Conservation (phyloP, 441 rosid species). For the Bocquillonia castaneifolia region DNA sequence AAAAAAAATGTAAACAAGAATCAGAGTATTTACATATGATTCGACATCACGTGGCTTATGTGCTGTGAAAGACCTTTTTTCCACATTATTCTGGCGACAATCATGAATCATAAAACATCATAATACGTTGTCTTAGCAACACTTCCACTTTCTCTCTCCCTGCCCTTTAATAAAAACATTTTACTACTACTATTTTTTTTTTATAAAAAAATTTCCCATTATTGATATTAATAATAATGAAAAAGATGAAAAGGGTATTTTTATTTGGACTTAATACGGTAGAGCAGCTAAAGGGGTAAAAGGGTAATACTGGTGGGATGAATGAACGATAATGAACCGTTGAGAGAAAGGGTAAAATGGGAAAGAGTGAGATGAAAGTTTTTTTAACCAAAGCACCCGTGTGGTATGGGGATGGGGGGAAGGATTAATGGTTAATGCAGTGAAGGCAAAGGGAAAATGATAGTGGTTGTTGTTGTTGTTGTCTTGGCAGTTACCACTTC, state of each 20-base stretch:
- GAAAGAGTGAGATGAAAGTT: conserved; percentile 53
- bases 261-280: background rate
- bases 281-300: conserved; percentile 17
- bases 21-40: conserved; percentile 22
- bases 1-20: background rate
- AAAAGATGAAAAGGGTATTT: background rate
- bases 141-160: background rate
- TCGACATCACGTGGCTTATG: conserved; percentile 48
- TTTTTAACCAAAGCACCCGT: conserved; percentile 15
- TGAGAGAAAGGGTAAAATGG: conserved; percentile 39
- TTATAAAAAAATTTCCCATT: too few relatives aligned
- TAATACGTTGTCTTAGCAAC: conserved; percentile 20
- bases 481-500: conserved; percentile 33
- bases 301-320: conserved; percentile 11
- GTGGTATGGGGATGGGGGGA: background rate
- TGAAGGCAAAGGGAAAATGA: conserved; percentile 67
- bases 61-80: conserved; percentile 27
- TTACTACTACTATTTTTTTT: too few relatives aligned
- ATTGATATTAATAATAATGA: too few relatives aligned
- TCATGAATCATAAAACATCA: conserved; percentile 27
- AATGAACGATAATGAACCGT: conserved; percentile 13
- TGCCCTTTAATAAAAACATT: background rate
- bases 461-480: conserved; percentile 51
- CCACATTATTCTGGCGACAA: conserved; percentile 29
- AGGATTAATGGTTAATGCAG: conserved; percentile 15